Percentiles rank a stretch among this genome's conserved stretches.
These are phyloP conservation scores for Glonium stellatum DNA, from an alignment of 495 filamentous ascomycete species.

Conservation along the genomic window DNA sequence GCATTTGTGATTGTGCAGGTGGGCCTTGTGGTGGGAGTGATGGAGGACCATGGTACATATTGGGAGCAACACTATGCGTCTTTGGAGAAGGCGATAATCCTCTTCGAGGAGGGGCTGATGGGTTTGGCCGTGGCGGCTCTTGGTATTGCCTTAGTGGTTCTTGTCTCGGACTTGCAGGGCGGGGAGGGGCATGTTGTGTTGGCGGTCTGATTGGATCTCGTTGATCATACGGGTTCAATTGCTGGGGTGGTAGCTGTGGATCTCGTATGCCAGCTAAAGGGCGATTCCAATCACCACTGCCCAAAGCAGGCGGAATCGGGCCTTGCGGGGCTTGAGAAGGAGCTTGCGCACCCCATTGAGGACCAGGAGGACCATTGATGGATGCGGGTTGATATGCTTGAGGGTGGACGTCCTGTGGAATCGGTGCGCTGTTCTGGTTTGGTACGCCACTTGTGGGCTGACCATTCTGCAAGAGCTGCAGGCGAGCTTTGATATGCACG, in stretches of 20 bases:
- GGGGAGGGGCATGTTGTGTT: constrained; percentile 46
- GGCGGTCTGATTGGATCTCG: constrained; percentile 60
- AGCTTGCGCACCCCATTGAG: constrained; percentile 60
- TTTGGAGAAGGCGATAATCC: constrained; percentile 58
- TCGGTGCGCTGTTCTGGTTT: constrained; percentile 57
- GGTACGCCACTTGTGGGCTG: constrained; percentile 66
- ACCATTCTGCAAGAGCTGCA: constrained; percentile 73
- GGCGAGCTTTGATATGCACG: constrained; percentile 89
- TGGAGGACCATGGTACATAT: constrained; percentile 56
- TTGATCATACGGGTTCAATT: constrained; percentile 69
- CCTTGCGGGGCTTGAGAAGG: constrained; percentile 56
- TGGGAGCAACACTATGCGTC: constrained; percentile 49
- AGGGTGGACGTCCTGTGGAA: constrained; percentile 73
- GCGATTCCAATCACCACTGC: constrained; percentile 62
- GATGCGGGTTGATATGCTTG: constrained; percentile 40
- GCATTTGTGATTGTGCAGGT: constrained; percentile 29
- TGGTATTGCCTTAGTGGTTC: constrained; percentile 66
- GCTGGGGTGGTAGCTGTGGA: constrained; percentile 56
- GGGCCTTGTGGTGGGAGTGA: constrained; percentile 51
- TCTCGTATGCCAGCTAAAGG: constrained; percentile 69
- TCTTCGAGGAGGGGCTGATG: constrained; percentile 36
- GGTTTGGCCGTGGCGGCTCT: constrained; percentile 57
- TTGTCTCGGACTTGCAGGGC: constrained; percentile 50
- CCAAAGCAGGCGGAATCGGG: constrained; percentile 32
- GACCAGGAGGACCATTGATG: constrained; percentile 64